Percentiles rank a stretch among this genome's conserved stretches.
Evolutionary conservation across 2,329 filamentous ascomycete genomes (phyloP).

Genomic region (Ceratocystis destructans): DNA sequence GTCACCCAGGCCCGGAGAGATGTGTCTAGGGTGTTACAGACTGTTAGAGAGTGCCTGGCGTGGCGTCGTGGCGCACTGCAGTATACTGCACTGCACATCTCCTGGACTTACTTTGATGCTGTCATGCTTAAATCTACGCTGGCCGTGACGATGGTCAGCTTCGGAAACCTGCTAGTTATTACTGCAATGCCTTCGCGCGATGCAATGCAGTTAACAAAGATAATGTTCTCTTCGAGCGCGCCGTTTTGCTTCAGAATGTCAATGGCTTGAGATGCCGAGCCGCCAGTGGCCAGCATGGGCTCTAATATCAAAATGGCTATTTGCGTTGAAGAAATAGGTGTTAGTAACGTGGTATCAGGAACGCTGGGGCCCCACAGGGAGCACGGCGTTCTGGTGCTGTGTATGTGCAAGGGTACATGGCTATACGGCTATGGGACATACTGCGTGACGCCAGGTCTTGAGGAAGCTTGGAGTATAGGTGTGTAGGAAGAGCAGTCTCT

Average conservation of each 20-base stretch:
- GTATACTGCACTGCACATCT: too few relatives aligned
- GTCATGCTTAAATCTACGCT: conserved; percentile 21
- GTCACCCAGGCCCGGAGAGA: conserved; percentile 27
- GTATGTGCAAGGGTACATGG: background rate
- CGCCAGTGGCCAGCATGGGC: conserved; percentile 23
- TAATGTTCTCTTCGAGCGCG: conserved; percentile 23
- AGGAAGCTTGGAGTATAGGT: conserved; percentile 26
- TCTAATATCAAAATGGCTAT: conserved; percentile 22
- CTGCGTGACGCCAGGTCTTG: conserved; percentile 20
- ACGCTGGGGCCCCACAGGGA: background rate
- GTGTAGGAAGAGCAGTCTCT: conserved; percentile 23
- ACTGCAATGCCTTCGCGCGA: conserved; percentile 22
- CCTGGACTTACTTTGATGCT: conserved; percentile 20
- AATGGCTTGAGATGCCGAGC: conserved; percentile 21
- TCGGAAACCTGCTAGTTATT: conserved; percentile 21
- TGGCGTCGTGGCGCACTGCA: background rate
- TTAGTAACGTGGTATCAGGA: background rate
- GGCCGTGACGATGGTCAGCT: conserved; percentile 22
- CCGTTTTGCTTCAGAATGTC: conserved; percentile 20
- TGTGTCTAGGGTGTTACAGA: conserved; percentile 23
- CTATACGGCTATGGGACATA: conserved; percentile 1
- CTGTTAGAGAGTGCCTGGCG: background rate
- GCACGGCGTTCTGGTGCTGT: background rate
- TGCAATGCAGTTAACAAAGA: conserved; percentile 25
- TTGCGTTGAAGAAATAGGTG: conserved; percentile 5